These are phyloP conservation scores for Sporothrix sp. DNA, from an alignment of 2,329 filamentous ascomycete genomes.

Conservation along the genomic window DNA sequence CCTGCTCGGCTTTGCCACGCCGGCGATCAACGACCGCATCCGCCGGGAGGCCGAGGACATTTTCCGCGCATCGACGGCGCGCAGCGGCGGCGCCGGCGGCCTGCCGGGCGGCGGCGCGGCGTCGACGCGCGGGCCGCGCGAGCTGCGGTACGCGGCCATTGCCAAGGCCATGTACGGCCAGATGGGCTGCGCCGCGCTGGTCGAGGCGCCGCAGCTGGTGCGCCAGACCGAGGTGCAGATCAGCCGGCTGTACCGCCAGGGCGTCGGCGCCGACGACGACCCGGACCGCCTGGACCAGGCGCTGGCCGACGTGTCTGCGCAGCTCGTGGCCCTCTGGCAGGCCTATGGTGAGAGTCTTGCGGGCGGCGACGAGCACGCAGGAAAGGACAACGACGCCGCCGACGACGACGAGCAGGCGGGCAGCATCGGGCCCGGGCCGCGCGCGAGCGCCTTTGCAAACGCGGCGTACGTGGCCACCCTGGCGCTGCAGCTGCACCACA, in stretches of 20 bases:
- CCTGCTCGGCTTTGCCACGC: slow-evolving; percentile 45
- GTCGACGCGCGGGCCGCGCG: slow-evolving; percentile 29
- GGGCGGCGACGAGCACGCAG: too few species aligned
- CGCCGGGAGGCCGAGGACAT: slow-evolving; percentile 47
- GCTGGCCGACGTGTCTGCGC: slow-evolving; percentile 42
- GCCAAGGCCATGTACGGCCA: slow-evolving; percentile 59
- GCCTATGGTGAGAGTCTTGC: slow-evolving; percentile 38
- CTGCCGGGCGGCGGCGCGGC: background rate
- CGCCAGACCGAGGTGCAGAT: slow-evolving; percentile 66
- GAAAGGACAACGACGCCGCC: slow-evolving; percentile 22
- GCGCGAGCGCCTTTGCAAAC: slow-evolving; percentile 57
- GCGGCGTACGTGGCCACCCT: slow-evolving; percentile 71
- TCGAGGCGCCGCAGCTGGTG: slow-evolving; percentile 63
- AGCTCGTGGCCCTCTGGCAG: slow-evolving; percentile 47
- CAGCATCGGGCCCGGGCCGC: slow-evolving; percentile 55
- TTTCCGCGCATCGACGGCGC: slow-evolving; percentile 42
- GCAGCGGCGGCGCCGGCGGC: slow-evolving; percentile 24
- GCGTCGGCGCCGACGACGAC: slow-evolving; percentile 46
- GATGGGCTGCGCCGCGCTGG: slow-evolving; percentile 48
- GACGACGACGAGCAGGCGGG: slow-evolving; percentile 43
- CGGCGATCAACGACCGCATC: slow-evolving; percentile 41
- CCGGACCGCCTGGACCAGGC: slow-evolving; percentile 46
- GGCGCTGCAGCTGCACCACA: slow-evolving; percentile 69
- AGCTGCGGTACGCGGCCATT: slow-evolving; percentile 58
- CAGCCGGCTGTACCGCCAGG: slow-evolving; percentile 53